Conservation (phyloP, 257 asterid species). For the Salvia hispanica region DNA sequence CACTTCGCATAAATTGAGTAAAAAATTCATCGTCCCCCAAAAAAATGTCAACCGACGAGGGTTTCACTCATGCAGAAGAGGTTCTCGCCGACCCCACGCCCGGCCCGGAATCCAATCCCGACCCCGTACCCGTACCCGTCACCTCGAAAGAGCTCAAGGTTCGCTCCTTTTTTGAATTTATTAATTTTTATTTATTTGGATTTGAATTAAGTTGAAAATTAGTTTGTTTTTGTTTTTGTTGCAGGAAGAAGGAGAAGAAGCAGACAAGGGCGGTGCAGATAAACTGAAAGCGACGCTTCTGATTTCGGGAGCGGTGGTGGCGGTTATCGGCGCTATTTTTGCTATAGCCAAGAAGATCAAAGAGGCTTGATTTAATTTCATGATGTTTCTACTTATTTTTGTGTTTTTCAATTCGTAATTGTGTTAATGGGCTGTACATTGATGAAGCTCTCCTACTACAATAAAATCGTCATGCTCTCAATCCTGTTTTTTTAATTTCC, state of each 20-base stretch:
- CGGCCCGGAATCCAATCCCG: conserved; percentile 22
- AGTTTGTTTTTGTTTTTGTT: not conserved
- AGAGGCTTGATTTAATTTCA: conserved; percentile 20
- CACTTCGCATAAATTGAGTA: conserved; percentile 5
- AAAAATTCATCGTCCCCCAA: not conserved
- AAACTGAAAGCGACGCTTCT: conserved; percentile 42
- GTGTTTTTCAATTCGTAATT: not conserved
- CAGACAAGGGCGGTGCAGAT: conserved; percentile 22
- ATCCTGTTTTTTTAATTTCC: not conserved
- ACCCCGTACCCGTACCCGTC: not conserved
- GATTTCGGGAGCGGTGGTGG: conserved; percentile 53
- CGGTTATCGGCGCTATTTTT: conserved; percentile 55
- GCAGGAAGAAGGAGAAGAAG: conserved; percentile 41
- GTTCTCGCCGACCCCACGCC: conserved; percentile 26
- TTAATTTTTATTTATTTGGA: not conserved
- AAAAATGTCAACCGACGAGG: conserved; percentile 40
- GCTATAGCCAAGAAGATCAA: conserved; percentile 45
- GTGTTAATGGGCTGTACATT: not conserved
- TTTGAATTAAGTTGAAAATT: not conserved
- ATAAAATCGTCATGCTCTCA: not conserved
- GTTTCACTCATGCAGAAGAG: conserved; percentile 24
- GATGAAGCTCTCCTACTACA: not conserved
- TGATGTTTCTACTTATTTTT: conserved; percentile 6
- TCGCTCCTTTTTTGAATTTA: not conserved
- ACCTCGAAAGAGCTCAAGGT: conserved; percentile 38